These are phyloP conservation scores for Ustilago nuda DNA, from an alignment of 1,284 basidiomycete genomes.

Conservation along the genomic window DNA sequence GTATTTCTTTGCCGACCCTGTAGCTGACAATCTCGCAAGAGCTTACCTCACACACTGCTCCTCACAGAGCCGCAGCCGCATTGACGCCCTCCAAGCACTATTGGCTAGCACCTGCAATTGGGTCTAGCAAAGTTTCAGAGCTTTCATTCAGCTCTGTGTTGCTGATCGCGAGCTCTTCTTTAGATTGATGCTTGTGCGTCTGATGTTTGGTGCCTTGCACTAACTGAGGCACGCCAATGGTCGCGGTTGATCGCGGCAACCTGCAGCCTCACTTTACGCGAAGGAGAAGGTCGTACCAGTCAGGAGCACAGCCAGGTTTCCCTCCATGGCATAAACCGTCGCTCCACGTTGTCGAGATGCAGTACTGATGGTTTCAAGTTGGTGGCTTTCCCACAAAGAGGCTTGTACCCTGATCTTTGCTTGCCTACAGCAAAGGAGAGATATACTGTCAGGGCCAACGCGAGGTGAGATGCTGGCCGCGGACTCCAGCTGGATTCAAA, in stretches of 20 bases:
- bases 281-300: not conserved
- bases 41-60: not conserved
- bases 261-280: slow-evolving; percentile 2
- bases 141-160: not conserved
- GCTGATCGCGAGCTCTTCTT: not conserved
- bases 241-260: not conserved
- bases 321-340: not conserved
- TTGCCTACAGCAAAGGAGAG: not conserved
- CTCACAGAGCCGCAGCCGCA: not conserved
- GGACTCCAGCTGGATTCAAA: not conserved
- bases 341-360: not conserved
- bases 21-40: not conserved
- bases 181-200: not conserved
- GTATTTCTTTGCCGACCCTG: not conserved
- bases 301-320: not conserved
- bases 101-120: not conserved
- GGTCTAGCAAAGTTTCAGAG: not conserved
- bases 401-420: not conserved
- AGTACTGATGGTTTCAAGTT: slow-evolving; percentile 2
- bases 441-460: not conserved
- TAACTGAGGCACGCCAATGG: not conserved
- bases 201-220: not conserved
- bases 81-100: not conserved
- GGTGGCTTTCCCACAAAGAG: slow-evolving; percentile 1
- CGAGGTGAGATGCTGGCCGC: not conserved